phyloP scores from a whole-genome alignment of 176 grass and related monocot species.

The Phragmites australis region DNA sequence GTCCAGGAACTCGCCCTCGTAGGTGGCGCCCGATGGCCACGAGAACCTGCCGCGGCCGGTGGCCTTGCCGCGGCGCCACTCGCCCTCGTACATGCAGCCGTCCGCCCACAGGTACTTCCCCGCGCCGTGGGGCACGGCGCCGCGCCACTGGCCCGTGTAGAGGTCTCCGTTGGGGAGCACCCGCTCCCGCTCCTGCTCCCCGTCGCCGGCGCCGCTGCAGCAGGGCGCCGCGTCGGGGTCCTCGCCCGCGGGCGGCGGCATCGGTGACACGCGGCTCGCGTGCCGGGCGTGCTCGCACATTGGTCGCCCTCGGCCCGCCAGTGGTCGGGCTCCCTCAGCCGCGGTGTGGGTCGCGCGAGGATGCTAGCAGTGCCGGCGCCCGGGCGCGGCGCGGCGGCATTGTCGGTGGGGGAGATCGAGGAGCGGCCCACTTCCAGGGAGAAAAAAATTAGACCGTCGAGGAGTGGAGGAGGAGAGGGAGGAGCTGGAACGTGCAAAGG shows the following conservation, averaged over 20 bases:
- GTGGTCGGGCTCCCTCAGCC: not conserved
- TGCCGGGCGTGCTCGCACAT: constrained; percentile 43
- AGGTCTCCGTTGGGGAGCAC: constrained; percentile 68
- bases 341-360: constrained; percentile 26
- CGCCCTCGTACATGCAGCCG: constrained; percentile 89
- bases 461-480: constrained; percentile 29
- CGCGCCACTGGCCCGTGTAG: constrained; percentile 70
- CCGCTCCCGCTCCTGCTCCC: constrained; percentile 27
- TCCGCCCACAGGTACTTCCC: constrained; percentile 87
- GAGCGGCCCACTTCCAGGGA: constrained; percentile 31
- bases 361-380: constrained; percentile 42
- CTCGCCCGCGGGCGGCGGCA: constrained; percentile 43
- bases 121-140: constrained; percentile 55
- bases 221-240: constrained; percentile 51
- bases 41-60: constrained; percentile 74
- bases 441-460: constrained; percentile 38
- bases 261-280: constrained; percentile 58
- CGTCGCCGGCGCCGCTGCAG: constrained; percentile 33
- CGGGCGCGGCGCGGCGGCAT: constrained; percentile 56
- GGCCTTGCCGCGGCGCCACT: constrained; percentile 70
- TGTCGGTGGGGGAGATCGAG: constrained; percentile 46
- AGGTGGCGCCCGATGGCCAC: constrained; percentile 79
- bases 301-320: constrained; percentile 47
- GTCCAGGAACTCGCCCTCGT: constrained; percentile 81
- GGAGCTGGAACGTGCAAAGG: constrained; percentile 42